Base-by-base conservation (phyloP, 192 early-diverging fungal species). In the Coemansia sp. region DNA sequence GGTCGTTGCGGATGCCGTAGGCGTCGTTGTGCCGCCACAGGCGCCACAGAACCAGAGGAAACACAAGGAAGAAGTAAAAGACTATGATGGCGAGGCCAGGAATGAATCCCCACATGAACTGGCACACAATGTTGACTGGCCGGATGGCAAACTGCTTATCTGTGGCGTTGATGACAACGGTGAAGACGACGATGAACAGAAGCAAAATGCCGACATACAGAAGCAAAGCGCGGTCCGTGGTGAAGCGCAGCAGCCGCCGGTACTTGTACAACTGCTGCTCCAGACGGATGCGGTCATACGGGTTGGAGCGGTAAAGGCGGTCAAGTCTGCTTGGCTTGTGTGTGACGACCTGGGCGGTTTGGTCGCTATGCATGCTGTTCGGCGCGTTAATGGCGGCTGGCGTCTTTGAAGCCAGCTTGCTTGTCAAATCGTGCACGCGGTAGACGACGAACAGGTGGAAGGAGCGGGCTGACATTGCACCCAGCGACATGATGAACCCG, bases 1-100 rank as follows among this genome's bases (percentile, higher is more conserved):
- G 76, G 48, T 89, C 88, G 36, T 75, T 81, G 23, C 85, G 68
- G 45, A 89, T 86, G 41, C 87, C 87, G 26, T 84, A 87, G 14
- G 85, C 86, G 61, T 89, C 88, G 12, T 84, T 68, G 62, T 68
- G 48, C 0, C 67, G 62, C 61, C 73, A 75, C n/a, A 86, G 68
- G n/a, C 77, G 75, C 64, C 75, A 81, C 16, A 84, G 71, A 45
- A 88, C 63, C 11, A 78, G 41, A 0, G 88, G 88, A 11, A 77
- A 78, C n/a, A 85, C 56, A 4, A 83, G 20, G 34, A 84, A 79
- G 18, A 85, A 71, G 64, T 84, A 88, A 26, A 75, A 8, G 23
- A 72, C 38, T 2, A 75, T 63, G 6, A 75, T 59, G 20, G 56
- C 69, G 6, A 62, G 71, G 20, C 45, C 49, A 4, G 69, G 66